phyloP scores from a whole-genome alignment of 768 basidiomycete genomes.

The Tulasnella sp. region DNA sequence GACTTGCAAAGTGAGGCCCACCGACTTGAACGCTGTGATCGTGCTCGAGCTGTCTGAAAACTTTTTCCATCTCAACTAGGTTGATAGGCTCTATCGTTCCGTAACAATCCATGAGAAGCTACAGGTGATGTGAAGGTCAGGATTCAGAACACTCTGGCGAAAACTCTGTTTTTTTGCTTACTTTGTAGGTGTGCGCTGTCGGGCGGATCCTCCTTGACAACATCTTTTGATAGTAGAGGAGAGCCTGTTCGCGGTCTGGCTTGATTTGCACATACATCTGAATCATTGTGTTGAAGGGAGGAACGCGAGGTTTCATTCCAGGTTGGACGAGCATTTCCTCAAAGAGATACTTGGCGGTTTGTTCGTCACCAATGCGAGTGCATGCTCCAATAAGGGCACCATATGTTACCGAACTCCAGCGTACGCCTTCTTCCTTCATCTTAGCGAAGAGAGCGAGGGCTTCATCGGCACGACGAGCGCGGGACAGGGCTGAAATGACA shows the following conservation, averaged over 20 bases:
- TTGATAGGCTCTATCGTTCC: conserved; percentile 83
- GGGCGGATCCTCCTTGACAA: conserved; percentile 58
- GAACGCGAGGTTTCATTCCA: conserved; percentile 83
- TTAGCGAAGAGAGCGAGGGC: conserved; percentile 82
- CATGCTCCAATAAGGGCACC: conserved; percentile 93
- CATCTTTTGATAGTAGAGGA: conserved; percentile 72
- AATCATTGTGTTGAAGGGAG: conserved; percentile 99
- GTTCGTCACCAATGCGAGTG: conserved; percentile 84
- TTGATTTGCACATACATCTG: conserved; percentile 90
- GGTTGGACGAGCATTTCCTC: conserved; percentile 69
- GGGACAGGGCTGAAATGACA: conserved; percentile 91
- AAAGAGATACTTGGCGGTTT: conserved; percentile 78
- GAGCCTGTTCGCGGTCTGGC: conserved; percentile 71
- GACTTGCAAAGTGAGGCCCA: conserved; percentile 71
- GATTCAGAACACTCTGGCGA: not conserved
- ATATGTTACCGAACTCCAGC: conserved; percentile 84
- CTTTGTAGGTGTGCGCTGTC: conserved; percentile 93
- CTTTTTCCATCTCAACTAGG: conserved; percentile 61
- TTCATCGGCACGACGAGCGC: conserved; percentile 87
- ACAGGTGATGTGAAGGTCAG: not conserved
- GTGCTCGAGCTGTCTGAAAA: conserved; percentile 57
- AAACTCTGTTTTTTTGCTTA: conserved; percentile 36
- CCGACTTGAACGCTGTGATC: conserved; percentile 49
- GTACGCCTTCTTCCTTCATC: conserved; percentile 66
- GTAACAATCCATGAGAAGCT: conserved; percentile 87